Evolutionary conservation across 352 stramenopile genomes (phyloP).

Genomic region (Pythium volutum): DNA sequence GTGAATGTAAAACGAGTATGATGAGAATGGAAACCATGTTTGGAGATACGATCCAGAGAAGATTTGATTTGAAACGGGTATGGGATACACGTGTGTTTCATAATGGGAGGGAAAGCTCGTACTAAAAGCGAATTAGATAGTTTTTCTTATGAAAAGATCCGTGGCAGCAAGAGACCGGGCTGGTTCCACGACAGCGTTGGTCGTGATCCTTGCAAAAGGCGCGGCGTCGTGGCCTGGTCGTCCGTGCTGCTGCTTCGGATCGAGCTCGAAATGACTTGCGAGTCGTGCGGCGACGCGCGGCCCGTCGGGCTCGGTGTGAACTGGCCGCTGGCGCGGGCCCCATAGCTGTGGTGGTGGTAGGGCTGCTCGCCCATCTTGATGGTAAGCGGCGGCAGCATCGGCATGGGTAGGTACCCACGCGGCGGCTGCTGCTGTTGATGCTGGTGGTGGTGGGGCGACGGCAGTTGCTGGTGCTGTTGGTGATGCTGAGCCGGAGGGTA

Average conservation of each 20-base stretch:
- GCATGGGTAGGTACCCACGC: conserved; percentile 4
- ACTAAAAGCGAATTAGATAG: too few relatives aligned
- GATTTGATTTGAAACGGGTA: too few relatives aligned
- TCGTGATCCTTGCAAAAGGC: neutral
- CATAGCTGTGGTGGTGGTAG: neutral
- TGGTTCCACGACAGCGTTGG: conserved; percentile 10
- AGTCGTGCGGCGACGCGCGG: conserved; percentile 8
- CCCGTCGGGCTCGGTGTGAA: conserved; percentile 1
- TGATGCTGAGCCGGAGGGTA: neutral
- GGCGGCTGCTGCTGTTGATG: neutral
- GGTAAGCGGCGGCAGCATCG: neutral
- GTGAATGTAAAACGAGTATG: neutral
- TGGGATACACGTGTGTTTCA: neutral
- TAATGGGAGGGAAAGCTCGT: too few relatives aligned
- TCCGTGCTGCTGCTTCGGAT: conserved; percentile 1
- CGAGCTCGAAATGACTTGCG: conserved; percentile 15
- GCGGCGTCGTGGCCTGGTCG: conserved; percentile 7
- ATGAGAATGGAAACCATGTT: too few relatives aligned
- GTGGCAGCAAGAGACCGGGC: conserved; percentile 4
- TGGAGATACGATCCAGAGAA: too few relatives aligned
- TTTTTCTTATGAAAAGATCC: conserved; percentile 11
- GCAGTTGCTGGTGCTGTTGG: neutral
- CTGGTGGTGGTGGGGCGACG: conserved; percentile 1
- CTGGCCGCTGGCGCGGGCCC: neutral
- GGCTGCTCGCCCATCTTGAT: conserved; percentile 1